A percentile compares a stretch with the other conserved stretches of the same genome.
Evolutionary conservation across 441 rosid genomes (phyloP).

Genomic region (Euphorbia schlechtendalii): DNA sequence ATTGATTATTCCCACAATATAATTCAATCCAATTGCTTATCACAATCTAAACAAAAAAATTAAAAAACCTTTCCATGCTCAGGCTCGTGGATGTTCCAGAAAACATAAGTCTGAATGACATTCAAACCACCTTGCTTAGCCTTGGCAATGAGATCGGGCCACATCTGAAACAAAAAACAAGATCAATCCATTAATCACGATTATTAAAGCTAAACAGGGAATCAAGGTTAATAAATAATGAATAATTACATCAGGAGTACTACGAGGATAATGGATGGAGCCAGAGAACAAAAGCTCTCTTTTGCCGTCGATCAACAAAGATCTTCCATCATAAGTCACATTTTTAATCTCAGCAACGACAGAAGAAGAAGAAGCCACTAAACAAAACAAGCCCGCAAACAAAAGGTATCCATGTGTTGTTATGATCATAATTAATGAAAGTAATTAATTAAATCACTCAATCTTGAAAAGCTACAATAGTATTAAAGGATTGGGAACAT

Average conservation of each 20-base stretch:
- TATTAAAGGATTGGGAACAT: too few relatives aligned
- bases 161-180: constrained; percentile 39
- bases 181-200: background rate
- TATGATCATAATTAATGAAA: background rate
- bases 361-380: constrained; percentile 26
- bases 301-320: constrained; percentile 68
- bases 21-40: background rate
- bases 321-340: constrained; percentile 65
- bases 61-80: constrained; percentile 48
- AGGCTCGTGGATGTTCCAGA: constrained; percentile 87
- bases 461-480: too few relatives aligned
- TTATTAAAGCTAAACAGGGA: too few relatives aligned
- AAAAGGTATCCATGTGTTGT: constrained; percentile 4
- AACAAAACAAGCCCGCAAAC: background rate
- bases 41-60: too few relatives aligned
- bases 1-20: too few relatives aligned
- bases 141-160: constrained; percentile 54
- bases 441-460: too few relatives aligned
- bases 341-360: background rate
- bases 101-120: constrained; percentile 69
- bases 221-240: background rate
- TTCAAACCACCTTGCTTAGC: constrained; percentile 75
- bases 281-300: constrained; percentile 85
- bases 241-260: constrained; percentile 65
- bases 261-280: constrained; percentile 85